These are phyloP conservation scores for Aphanomyces astaci DNA, from an alignment of 352 stramenopile species.

Conservation along the genomic window DNA sequence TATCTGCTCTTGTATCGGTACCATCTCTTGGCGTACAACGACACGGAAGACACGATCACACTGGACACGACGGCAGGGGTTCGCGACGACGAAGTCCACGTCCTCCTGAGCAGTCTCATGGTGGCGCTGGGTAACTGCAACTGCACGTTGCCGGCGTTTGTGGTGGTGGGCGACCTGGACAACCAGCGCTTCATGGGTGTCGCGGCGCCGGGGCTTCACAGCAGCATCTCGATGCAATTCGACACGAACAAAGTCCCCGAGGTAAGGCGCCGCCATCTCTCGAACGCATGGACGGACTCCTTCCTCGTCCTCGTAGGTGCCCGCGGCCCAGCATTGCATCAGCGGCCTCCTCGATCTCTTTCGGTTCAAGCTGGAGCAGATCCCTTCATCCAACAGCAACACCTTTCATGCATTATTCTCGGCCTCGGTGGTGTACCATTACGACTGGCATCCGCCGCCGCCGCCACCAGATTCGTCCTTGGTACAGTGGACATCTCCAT, in stretches of 20 bases:
- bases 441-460: background rate
- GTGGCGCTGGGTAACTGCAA: constrained; percentile 74
- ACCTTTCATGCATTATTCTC: constrained; percentile 1
- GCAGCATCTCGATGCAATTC: constrained; percentile 68
- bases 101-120: constrained; percentile 60
- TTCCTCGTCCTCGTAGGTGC: background rate
- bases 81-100: constrained; percentile 36
- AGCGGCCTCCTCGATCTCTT: constrained; percentile 75
- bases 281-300: background rate
- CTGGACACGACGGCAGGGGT: constrained; percentile 38
- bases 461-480: background rate
- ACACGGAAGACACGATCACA: constrained; percentile 8
- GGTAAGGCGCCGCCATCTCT: constrained; percentile 21
- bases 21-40: constrained; percentile 20
- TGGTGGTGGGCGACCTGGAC: constrained; percentile 48
- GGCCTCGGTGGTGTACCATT: background rate
- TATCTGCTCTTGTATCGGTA: constrained; percentile 30
- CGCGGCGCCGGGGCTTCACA: constrained; percentile 53
- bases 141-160: constrained; percentile 71
- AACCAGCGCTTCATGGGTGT: constrained; percentile 56
- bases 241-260: constrained; percentile 68
- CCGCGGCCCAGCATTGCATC: constrained; percentile 54
- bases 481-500: background rate
- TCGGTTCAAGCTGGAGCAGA: constrained; percentile 59
- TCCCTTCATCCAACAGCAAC: background rate